Evolutionary conservation across 1,139 yeast species (phyloP), one percentile per base, ranked within the genome.

Genomic region (Scheffersomyces titani): DNA sequence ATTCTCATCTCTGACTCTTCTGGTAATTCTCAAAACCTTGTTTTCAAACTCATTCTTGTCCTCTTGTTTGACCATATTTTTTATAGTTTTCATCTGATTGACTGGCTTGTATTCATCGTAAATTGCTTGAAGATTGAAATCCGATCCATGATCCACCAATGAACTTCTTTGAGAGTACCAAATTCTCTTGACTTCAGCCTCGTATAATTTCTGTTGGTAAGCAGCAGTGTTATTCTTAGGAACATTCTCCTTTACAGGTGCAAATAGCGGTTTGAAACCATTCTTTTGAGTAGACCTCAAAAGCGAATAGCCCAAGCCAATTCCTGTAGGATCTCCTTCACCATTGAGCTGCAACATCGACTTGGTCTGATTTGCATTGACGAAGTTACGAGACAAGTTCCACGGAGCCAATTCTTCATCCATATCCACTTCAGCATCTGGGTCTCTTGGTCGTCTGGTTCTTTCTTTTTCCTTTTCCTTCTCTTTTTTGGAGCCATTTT

Each of bases 311-410:
- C 96, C 97, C 61, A 91, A 89, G 0, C 97, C 96, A 60, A 90
- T 86, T 44, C 97, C 97, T 0, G 97, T 88, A 2, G 97, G 97
- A 70, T 94, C 99, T 53, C 98, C 99, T 59, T 89, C 96, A n/a
- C 98, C 98, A 68, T 92, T 92, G 48, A 96, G 83, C 68, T 93
- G 98, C 51, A 96, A 80, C 98, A 94, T 94, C 0, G 98, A 96
- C 66, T 96, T 93, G 56, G 98, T 96, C 69, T 93, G 98, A 44
- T 97, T 93, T 6, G 99, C 96, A 69, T 88, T 90, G 58, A 93
- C 86, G 67, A 96, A 96, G 70, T 94, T 96, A 59, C 93, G 82
- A 0, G 98, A 88, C 19, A 90, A 81, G 70, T 90, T 92, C 99
- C 99, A 96, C 0, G 98, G 96, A 0, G 98, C 89, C 53, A 92